Conservation (phyloP, 148 eudicot genomes). For the Rhododendron henanense region DNA sequence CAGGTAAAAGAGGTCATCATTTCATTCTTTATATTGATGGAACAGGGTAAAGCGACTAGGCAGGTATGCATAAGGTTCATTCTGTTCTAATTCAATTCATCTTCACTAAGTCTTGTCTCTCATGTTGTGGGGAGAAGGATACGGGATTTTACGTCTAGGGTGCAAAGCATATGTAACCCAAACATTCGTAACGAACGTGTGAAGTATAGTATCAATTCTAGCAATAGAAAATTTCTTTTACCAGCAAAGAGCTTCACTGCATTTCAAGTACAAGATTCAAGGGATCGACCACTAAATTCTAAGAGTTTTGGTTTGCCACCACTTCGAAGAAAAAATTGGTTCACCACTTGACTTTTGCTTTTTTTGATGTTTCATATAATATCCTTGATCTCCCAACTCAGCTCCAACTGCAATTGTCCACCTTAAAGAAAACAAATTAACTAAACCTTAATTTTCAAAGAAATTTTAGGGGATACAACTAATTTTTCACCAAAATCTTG, state of each 20-base stretch:
- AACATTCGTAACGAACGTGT: background rate
- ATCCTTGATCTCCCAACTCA: background rate
- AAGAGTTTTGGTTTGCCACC: background rate
- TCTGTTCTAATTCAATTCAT: background rate
- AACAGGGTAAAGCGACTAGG: slow-evolving; percentile 84
- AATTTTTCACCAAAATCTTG: background rate
- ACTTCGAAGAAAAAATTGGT: background rate
- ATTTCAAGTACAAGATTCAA: background rate
- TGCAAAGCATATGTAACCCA: background rate
- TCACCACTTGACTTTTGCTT: background rate
- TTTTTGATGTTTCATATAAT: background rate
- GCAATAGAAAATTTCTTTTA: background rate
- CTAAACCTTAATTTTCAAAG: background rate
- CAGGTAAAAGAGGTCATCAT: slow-evolving; percentile 95
- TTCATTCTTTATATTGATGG: slow-evolving; percentile 85
- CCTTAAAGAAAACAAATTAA: background rate
- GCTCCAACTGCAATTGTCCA: too few species aligned
- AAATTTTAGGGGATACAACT: background rate
- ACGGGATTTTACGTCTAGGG: background rate
- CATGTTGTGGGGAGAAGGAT: background rate
- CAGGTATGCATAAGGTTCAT: slow-evolving; percentile 45
- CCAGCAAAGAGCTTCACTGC: background rate
- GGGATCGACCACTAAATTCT: background rate
- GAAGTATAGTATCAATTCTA: background rate
- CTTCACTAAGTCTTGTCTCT: background rate